Evolutionary conservation across 2,329 filamentous ascomycete genomes (phyloP), one percentile per base, ranked within the genome.

Genomic region (Trichoderma sp.): DNA sequence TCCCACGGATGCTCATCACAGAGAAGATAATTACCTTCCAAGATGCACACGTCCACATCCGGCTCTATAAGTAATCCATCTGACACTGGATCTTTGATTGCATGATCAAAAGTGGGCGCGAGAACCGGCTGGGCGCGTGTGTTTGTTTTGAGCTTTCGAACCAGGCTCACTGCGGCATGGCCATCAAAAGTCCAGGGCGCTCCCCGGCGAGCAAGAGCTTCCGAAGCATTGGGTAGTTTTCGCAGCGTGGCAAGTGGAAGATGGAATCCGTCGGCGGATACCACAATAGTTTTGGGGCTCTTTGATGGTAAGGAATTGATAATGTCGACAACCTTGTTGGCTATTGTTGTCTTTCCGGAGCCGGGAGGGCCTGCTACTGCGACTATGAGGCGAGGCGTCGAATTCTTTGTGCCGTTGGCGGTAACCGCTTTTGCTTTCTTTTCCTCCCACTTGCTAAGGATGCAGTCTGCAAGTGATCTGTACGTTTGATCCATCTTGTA

Each of bases 71-170:
- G 81, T 53, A 95, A 93, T 79, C 92, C 91, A 78, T 91, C 84
- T 3, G 86, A 85, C 6, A 92, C 88, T 0, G 93, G 93, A 78
- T 95, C 93, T 82, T 95, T 95, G 78, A 91, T 82, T 0, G 92
- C 90, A 81, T 95, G 93, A 82, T 94, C 92, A 82, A 95, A 95
- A 45, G 88, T 91, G 0, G 93, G 93, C 2, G 94, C 95, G 80
- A 76, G 79, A 78, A 74, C 79, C 78, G 75, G 80, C 77, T 14
- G 80, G 31, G 31, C 50, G 21, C 74, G 75, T 9, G 67, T 45
- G 9, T n/a, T 53, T 50, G 62, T 53, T 4, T 73, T 78, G 14
- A 82, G 77, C 11, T 64, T 65, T 16, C 71, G 74, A 2, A 80
- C 77, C 12, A 82, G 74, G 4, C 45, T 72, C 24, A 79, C 79